phyloP scores from a whole-genome alignment of 1,284 basidiomycete species.

The Prillingera fragicola region DNA sequence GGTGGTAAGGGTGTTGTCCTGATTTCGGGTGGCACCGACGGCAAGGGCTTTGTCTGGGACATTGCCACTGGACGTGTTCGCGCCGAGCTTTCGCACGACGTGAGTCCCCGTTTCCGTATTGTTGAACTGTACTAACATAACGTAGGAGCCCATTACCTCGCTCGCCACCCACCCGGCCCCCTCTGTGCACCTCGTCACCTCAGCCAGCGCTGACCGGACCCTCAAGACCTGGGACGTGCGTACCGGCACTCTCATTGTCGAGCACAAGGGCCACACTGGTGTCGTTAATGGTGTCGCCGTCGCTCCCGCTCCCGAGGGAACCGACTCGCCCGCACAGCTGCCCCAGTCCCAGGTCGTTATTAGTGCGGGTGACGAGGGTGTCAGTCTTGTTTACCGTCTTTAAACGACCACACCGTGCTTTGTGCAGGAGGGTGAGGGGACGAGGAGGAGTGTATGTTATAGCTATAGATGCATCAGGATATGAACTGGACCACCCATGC shows the following conservation, averaged over 20 bases:
- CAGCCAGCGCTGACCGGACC: conserved; percentile 76
- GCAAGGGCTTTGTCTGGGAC: conserved; percentile 92
- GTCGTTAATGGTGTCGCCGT: conserved; percentile 74
- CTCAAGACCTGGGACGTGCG: conserved; percentile 90
- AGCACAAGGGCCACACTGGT: conserved; percentile 78
- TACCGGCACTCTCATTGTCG: conserved; percentile 68
- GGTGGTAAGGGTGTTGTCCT: conserved; percentile 60
- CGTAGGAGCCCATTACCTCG: conserved; percentile 75
- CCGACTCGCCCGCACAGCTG: conserved; percentile 36
- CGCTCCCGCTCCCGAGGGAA: conserved; percentile 40
- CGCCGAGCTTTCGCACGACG: conserved; percentile 71
- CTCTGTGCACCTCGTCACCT: conserved; percentile 64
- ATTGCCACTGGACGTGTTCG: conserved; percentile 74
- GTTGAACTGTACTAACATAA: conserved; percentile 1
- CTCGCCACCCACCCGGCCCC: conserved; percentile 68
- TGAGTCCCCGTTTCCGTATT: too few relatives aligned
- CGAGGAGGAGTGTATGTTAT: too few relatives aligned
- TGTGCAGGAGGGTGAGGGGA: too few relatives aligned
- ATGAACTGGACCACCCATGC: too few relatives aligned
- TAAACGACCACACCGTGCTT: too few relatives aligned
- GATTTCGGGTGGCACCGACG: conserved; percentile 87
- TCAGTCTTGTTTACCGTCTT: conserved; percentile 62
- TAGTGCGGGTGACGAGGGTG: conserved; percentile 79
- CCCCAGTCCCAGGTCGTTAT: conserved; percentile 55
- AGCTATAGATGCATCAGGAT: too few relatives aligned